phyloP scores from a whole-genome alignment of 345 rosid species.

The Nephelium lappaceum region DNA sequence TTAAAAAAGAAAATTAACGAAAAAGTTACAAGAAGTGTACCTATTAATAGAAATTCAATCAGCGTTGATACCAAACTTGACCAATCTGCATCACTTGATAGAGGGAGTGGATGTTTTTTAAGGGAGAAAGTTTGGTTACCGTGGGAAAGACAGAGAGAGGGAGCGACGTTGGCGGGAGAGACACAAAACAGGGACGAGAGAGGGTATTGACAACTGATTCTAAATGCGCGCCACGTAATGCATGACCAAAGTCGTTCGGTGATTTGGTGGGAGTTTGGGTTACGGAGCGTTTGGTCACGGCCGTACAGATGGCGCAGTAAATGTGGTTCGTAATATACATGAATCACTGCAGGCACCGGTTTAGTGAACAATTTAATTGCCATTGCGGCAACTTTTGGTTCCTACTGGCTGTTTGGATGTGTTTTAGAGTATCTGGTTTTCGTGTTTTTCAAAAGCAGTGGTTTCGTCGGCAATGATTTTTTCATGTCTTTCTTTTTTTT shows the following conservation, averaged over 20 bases:
- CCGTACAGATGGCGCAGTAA: not conserved
- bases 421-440: no score
- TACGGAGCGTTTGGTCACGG: not conserved
- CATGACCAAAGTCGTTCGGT: not conserved
- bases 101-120: not conserved
- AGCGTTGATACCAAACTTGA: not conserved
- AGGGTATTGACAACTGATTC: not conserved
- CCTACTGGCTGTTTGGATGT: no score
- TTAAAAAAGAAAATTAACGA: not conserved
- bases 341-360: not conserved
- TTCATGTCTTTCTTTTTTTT: no score
- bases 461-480: no score
- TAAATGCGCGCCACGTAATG: constrained; percentile 7
- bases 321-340: not conserved
- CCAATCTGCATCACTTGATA: constrained; percentile 12
- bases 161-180: constrained; percentile 72
- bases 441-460: no score
- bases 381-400: not conserved
- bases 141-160: constrained; percentile 29
- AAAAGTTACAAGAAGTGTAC: not conserved
- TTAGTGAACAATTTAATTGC: not conserved
- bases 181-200: not conserved
- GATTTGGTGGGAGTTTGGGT: not conserved
- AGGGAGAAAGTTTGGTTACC: not conserved
- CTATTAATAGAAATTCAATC: constrained; percentile 13